These are phyloP conservation scores for Fusarium pseudocircinatum DNA, from an alignment of 2,329 filamentous ascomycete genomes.

Conservation along the genomic window DNA sequence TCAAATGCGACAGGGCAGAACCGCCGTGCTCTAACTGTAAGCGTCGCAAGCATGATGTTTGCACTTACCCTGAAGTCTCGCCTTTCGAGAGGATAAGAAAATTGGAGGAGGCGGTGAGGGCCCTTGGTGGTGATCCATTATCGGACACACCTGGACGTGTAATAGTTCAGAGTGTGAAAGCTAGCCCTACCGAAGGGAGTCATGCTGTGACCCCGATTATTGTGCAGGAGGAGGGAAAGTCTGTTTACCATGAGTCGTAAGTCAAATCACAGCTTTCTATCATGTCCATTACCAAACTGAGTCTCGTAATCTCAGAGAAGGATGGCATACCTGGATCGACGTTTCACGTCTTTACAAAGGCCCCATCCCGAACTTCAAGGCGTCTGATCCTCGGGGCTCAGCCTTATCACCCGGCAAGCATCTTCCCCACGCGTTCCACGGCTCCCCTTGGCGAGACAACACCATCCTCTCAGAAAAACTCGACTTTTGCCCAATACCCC, in stretches of 20 bases:
- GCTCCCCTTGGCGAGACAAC: slow-evolving; percentile 6
- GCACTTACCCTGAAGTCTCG: slow-evolving; percentile 15
- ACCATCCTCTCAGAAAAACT: not conserved
- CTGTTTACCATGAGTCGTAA: slow-evolving; percentile 16
- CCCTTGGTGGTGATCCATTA: slow-evolving; percentile 15
- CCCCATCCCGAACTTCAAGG: not conserved
- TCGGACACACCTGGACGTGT: not conserved
- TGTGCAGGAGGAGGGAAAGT: slow-evolving; percentile 8
- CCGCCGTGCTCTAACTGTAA: slow-evolving; percentile 21
- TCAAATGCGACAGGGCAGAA: slow-evolving; percentile 20
- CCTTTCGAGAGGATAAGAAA: slow-evolving; percentile 11
- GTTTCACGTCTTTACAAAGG: slow-evolving; percentile 2
- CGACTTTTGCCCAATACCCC: not conserved
- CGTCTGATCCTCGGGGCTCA: not conserved
- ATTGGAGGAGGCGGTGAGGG: slow-evolving; percentile 11
- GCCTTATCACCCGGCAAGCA: slow-evolving; percentile 3
- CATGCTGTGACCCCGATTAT: slow-evolving; percentile 11
- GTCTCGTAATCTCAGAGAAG: not conserved
- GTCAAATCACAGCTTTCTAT: too few relatives aligned
- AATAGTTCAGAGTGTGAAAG: too few relatives aligned
- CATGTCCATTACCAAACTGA: too few relatives aligned
- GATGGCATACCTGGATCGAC: slow-evolving; percentile 18
- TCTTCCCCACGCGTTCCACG: slow-evolving; percentile 12
- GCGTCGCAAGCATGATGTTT: slow-evolving; percentile 22
- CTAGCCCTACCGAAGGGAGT: accelerated